Percentiles rank a stretch among this genome's conserved stretches.
These are phyloP conservation scores for Nothopassalora personata DNA, from an alignment of 2,329 filamentous ascomycete species.

Conservation along the genomic window DNA sequence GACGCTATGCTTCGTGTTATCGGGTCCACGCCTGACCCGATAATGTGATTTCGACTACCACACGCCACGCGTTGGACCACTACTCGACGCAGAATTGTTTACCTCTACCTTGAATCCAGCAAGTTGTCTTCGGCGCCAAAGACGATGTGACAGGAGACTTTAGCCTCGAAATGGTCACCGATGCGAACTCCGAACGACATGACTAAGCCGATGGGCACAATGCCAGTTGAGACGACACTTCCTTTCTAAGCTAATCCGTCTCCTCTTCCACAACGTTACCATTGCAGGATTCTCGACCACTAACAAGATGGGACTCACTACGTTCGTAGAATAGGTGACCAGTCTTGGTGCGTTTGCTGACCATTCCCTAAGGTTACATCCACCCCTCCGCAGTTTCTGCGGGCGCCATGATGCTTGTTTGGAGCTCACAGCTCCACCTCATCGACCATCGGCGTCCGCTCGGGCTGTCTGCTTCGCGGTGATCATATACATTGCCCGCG, in stretches of 20 bases:
- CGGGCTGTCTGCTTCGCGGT: not conserved
- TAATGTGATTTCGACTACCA: too few relatives aligned
- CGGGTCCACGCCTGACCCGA: too few relatives aligned
- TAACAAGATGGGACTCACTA: not conserved
- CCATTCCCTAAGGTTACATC: not conserved
- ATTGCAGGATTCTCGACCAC: not conserved
- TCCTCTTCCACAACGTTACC: not conserved
- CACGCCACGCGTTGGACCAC: too few relatives aligned
- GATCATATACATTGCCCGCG: not conserved
- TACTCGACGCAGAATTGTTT: too few relatives aligned
- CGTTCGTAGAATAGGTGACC: not conserved
- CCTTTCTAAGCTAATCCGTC: not conserved
- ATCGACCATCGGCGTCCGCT: not conserved
- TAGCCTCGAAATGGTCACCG: not conserved
- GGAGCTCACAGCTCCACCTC: not conserved
- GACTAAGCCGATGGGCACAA: not conserved
- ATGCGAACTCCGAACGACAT: not conserved
- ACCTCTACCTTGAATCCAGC: too few relatives aligned
- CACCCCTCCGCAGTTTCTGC: conserved; percentile 1
- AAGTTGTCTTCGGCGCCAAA: too few relatives aligned
- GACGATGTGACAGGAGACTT: too few relatives aligned
- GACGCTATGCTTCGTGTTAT: too few relatives aligned
- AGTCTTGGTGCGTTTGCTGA: not conserved
- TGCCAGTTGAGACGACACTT: too few relatives aligned
- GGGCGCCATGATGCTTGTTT: not conserved